phyloP scores from a whole-genome alignment of 305 asterid genomes.

The Petunia hybrid region DNA sequence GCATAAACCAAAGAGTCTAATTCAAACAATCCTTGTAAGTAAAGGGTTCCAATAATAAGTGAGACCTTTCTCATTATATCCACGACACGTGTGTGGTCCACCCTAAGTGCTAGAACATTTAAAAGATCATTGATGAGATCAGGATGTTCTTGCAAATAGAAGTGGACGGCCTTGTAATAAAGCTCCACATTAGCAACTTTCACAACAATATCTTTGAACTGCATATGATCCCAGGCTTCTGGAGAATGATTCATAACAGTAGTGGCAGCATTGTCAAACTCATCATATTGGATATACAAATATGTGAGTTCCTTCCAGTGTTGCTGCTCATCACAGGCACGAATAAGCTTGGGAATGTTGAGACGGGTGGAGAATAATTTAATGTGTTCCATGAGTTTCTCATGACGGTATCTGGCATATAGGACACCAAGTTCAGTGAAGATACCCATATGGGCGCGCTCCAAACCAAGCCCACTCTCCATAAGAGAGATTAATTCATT shows the following conservation, averaged over 20 bases:
- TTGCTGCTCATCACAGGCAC: constrained; percentile 99
- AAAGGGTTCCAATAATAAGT: not conserved
- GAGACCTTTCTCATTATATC: constrained; percentile 97
- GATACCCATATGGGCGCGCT: constrained; percentile 99
- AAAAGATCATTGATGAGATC: constrained; percentile 93
- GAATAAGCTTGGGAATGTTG: constrained; percentile 97
- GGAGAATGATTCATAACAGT: constrained; percentile 99
- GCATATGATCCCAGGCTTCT: constrained; percentile 99
- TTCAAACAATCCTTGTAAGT: not conserved
- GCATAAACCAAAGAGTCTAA: constrained; percentile 1
- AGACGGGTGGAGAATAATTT: constrained; percentile 96
- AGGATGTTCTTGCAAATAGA: constrained; percentile 98
- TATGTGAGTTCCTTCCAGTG: constrained; percentile 98
- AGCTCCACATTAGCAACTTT: constrained; percentile 99
- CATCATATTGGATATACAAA: constrained; percentile 93
- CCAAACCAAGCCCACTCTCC: constrained; percentile 99
- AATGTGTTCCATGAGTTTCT: constrained; percentile 99
- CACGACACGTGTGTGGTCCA: constrained; percentile 98
- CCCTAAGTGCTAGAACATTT: constrained; percentile 97
- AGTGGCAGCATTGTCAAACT: constrained; percentile 98
- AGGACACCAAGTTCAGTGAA: constrained; percentile 98
- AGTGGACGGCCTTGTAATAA: constrained; percentile 98
- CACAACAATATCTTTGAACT: constrained; percentile 92
- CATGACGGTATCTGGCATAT: constrained; percentile 98
- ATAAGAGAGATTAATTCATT: constrained; percentile 94